Conservation (phyloP, 192 early-diverging fungal species). For the Dissophora globulifera region DNA sequence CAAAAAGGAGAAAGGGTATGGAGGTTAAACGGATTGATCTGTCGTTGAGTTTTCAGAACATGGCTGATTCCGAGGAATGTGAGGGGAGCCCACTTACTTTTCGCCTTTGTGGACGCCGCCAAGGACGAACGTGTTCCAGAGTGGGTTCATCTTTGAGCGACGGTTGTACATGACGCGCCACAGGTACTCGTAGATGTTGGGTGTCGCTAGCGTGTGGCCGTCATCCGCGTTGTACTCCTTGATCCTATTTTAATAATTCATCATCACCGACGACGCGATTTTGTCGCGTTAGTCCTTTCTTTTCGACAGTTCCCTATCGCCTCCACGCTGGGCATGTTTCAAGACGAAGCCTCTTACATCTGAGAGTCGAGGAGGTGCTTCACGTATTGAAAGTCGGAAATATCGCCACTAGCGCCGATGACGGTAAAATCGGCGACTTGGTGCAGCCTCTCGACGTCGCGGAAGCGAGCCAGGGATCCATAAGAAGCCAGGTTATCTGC, state of each 20-base stretch:
- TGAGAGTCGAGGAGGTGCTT: constrained; percentile 83
- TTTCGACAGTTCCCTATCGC: too few species aligned
- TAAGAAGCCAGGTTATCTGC: constrained; percentile 96
- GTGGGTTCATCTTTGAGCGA: constrained; percentile 88
- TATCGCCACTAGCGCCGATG: constrained; percentile 91
- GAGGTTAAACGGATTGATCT: background rate
- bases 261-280: too few species aligned
- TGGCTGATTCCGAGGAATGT: too few species aligned
- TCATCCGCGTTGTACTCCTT: constrained; percentile 91
- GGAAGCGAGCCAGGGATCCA: constrained; percentile 92
- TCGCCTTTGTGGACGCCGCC: constrained; percentile 86
- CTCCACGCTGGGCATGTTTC: too few species aligned
- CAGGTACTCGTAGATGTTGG: constrained; percentile 92
- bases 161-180: constrained; percentile 92
- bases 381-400: constrained; percentile 94
- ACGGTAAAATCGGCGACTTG: constrained; percentile 87
- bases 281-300: too few species aligned
- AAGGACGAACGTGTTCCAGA: constrained; percentile 96
- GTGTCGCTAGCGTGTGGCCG: constrained; percentile 84
- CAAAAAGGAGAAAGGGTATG: background rate
- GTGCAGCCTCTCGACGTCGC: constrained; percentile 85
- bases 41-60: too few species aligned
- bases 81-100: too few species aligned
- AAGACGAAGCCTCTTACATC: constrained; percentile 59
- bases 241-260: constrained; percentile 63